Evolutionary conservation across 306 rosid species (phyloP).

Genomic region (Lagenaria siceraria): DNA sequence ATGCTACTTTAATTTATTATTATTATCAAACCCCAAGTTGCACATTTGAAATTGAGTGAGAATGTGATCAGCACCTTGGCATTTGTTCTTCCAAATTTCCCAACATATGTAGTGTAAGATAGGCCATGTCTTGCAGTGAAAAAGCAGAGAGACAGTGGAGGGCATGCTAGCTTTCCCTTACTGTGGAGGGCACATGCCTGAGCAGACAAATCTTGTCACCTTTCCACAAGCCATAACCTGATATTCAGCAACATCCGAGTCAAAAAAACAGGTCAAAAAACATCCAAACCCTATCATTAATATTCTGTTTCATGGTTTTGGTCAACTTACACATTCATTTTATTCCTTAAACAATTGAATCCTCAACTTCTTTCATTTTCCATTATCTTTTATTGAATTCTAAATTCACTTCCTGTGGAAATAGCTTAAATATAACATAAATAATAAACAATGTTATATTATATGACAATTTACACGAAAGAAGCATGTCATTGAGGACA

Average conservation of each 20-base stretch:
- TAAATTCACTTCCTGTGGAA: neutral
- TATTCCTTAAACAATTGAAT: neutral
- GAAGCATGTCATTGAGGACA: neutral
- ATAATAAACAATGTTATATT: no score
- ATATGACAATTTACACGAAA: no score
- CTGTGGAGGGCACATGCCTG: slow-evolving; percentile 23
- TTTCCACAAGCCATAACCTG: neutral
- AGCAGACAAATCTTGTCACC: slow-evolving; percentile 30
- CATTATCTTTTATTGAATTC: neutral
- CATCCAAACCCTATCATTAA: neutral
- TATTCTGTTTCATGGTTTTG: neutral
- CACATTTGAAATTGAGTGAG: neutral
- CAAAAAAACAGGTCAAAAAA: slow-evolving; percentile 14
- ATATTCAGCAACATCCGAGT: neutral
- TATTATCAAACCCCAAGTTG: neutral
- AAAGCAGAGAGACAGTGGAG: slow-evolving; percentile 30
- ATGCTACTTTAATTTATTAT: neutral
- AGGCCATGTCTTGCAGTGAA: slow-evolving; percentile 23
- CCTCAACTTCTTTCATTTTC: neutral
- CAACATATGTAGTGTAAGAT: neutral
- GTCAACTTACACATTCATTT: neutral
- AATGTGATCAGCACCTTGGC: neutral
- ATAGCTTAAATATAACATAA: no score
- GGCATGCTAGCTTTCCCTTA: slow-evolving; percentile 29
- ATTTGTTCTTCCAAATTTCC: neutral